These are phyloP conservation scores for Arthrinium phaeospermum DNA, from an alignment of 2,329 filamentous ascomycete genomes.

Conservation along the genomic window DNA sequence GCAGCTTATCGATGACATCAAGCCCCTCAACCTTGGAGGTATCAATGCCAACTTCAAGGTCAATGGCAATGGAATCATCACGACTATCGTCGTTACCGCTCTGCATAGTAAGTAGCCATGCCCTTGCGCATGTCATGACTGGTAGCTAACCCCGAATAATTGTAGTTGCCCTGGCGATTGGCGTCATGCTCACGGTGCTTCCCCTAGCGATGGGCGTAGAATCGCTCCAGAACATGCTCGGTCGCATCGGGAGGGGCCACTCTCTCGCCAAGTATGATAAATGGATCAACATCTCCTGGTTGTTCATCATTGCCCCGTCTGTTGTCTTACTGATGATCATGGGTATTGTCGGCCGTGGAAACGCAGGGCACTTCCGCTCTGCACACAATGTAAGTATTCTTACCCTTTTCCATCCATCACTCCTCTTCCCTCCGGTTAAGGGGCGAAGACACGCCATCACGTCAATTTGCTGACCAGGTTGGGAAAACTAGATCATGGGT, in stretches of 20 bases:
- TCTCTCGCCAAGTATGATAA: conserved; percentile 32
- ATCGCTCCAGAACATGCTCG: conserved; percentile 34
- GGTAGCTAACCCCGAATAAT: not conserved
- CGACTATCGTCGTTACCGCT: conserved; percentile 27
- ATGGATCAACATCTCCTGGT: conserved; percentile 35
- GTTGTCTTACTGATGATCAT: conserved; percentile 35
- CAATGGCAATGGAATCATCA: conserved; percentile 29
- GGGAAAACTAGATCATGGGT: conserved; percentile 34
- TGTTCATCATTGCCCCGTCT: conserved; percentile 34
- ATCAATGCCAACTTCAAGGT: conserved; percentile 29
- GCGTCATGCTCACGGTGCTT: conserved; percentile 33
- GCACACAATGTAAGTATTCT: conserved; percentile 36
- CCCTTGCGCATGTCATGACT: not conserved
- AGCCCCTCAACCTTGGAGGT: not conserved
- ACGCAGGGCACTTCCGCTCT: conserved; percentile 35
- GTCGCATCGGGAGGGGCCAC: conserved; percentile 30
- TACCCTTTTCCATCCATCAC: not conserved
- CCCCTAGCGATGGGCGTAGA: conserved; percentile 38
- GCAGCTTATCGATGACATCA: conserved; percentile 26
- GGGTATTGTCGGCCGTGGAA: conserved; percentile 32
- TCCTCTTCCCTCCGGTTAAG: not conserved
- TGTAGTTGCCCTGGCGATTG: conserved; percentile 34
- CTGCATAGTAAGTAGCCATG: not conserved
- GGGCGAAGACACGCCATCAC: too few species aligned
- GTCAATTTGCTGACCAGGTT: not conserved